phyloP scores from a whole-genome alignment of 1,139 yeast species.

The Magnusiomyces magnusii region DNA sequence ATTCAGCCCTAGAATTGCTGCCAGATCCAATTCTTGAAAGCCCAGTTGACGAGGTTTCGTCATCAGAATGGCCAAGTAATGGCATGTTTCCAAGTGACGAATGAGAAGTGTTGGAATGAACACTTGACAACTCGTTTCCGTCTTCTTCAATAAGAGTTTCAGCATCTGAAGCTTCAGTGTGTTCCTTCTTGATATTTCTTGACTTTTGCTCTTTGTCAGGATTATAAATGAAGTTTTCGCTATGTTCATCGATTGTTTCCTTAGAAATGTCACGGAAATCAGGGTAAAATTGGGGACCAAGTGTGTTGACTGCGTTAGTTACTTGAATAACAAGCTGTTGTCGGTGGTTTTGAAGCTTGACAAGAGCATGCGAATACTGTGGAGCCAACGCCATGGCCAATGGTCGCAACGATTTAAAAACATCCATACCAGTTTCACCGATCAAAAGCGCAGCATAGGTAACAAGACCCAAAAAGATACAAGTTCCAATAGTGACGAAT shows the following conservation, averaged over 20 bases:
- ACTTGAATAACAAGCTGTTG: conserved; percentile 50
- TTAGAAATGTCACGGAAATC: conserved; percentile 46
- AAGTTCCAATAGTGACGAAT: conserved; percentile 44
- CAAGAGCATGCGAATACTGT: conserved; percentile 42
- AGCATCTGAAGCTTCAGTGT: conserved; percentile 8
- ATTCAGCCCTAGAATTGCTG: neutral
- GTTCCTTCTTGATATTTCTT: conserved; percentile 35
- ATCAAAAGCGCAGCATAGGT: conserved; percentile 83
- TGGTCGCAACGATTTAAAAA: conserved; percentile 76
- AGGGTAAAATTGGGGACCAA: conserved; percentile 73
- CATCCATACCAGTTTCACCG: conserved; percentile 91
- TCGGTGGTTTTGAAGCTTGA: conserved; percentile 49
- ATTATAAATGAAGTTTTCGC: neutral
- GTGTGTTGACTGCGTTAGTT: conserved; percentile 57
- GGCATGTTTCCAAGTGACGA: conserved; percentile 44
- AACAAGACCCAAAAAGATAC: conserved; percentile 50
- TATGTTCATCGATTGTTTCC: neutral
- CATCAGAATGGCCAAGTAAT: conserved; percentile 39
- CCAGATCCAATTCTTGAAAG: neutral
- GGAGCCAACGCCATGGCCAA: conserved; percentile 59
- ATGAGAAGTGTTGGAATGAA: conserved; percentile 44
- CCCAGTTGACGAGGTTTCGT: neutral
- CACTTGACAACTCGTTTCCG: conserved; percentile 41
- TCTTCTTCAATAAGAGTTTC: conserved; percentile 6
- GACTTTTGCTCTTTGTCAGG: neutral